Evolutionary conservation across 83 land plant species (phyloP), one percentile per base, ranked within the genome.

Genomic region (Picea abies): DNA sequence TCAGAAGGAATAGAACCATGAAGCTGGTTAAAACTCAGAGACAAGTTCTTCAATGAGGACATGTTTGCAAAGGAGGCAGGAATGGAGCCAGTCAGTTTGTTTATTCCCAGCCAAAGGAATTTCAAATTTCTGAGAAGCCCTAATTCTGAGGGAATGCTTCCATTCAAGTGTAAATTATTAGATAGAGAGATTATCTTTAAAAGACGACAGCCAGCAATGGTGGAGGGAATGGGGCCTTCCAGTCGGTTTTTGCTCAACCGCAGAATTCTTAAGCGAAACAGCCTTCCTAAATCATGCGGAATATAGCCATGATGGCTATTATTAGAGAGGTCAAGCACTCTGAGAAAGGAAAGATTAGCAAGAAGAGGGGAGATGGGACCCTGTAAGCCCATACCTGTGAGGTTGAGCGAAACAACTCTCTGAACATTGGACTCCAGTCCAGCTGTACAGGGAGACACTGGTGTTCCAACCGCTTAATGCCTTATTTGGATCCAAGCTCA

Each of bases 301-400:
- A 71, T 71, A 0, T 8, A n/a, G 17, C 63, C 79, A 10, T 56
- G 5, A 49, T 47, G 16, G 5, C 20, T 58, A 22, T 77, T 77
- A 12, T 52, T 25, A 17, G 5, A 56, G 17, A 77, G 79, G 14
- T 49, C 8, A 7, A 77, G 35, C 4, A 26, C 19, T 56, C 37
- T 77, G 16, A 77, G 79, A 77, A 58, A 77, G 22, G 79, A 77
- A 32, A 77, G 63, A 77, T 77, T 25, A 15, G 60, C 79, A 11
- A 77, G 79, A 58, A 56, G 49, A 14, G 37, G 63, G 22, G 32
- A 60, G 10, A 78, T 25, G 8, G 63, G n/a, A 19, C 79, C 63
- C 1, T 8, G 4, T 78, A 78, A 60, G 15, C 20, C 20, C 79
- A 78, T 78, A 78, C 39, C 63, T 23, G 32, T 29, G 63, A 78